Evolutionary conservation across 306 rosid species (phyloP).

Genomic region (Castanea sativa): DNA sequence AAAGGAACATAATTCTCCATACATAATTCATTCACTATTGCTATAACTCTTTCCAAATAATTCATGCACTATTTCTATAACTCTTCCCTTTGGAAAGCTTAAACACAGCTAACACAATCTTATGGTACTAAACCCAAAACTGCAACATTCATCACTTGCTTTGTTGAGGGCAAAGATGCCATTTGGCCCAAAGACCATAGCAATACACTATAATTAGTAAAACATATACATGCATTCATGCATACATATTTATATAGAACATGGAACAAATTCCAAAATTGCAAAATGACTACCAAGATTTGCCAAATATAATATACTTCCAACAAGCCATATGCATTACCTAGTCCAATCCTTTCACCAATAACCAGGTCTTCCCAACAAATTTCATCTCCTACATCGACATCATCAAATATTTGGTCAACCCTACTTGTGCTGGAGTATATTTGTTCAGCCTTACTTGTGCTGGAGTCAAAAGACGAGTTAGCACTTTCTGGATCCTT

Average conservation of each 20-base stretch:
- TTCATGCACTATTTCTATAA: background rate
- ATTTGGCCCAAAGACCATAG: background rate
- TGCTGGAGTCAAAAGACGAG: conserved; percentile 44
- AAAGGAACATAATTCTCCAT: background rate
- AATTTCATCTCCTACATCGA: conserved; percentile 90
- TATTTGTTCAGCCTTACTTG: conserved; percentile 63
- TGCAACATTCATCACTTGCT: background rate
- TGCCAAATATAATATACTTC: background rate
- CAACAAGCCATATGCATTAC: conserved; percentile 46
- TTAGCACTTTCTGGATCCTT: conserved; percentile 62
- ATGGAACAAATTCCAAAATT: background rate
- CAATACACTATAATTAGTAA: background rate
- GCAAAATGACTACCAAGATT: background rate
- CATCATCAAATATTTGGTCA: conserved; percentile 82
- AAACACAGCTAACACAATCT: background rate
- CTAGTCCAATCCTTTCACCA: conserved; percentile 97
- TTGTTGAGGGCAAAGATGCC: background rate
- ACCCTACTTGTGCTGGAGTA: conserved; percentile 54
- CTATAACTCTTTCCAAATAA: background rate
- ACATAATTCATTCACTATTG: background rate
- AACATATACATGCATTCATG: background rate
- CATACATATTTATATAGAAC: background rate
- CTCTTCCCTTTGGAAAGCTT: no score
- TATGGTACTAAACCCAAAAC: background rate
- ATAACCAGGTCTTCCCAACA: conserved; percentile 90